A percentile compares a stretch with the other conserved stretches of the same genome.
Conservation (phyloP, 352 stramenopile species). For the Phytopythium montanum region DNA sequence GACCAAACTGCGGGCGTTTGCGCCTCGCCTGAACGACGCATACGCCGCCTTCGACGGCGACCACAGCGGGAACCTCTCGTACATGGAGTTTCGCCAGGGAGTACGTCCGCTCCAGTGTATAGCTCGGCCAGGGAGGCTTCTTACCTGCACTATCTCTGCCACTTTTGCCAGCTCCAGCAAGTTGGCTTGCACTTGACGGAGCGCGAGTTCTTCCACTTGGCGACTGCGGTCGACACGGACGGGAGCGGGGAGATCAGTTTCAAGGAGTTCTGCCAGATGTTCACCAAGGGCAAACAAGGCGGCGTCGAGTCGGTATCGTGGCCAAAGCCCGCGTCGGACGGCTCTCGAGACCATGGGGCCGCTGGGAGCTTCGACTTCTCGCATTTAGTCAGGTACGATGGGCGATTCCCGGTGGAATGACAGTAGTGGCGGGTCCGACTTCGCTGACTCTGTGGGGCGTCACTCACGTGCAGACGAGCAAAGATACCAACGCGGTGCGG, state of each 20-base stretch:
- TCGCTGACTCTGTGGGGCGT: neutral
- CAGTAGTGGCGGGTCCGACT: neutral
- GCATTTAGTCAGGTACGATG: constrained; percentile 31
- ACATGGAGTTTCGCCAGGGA: constrained; percentile 40
- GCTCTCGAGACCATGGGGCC: constrained; percentile 4
- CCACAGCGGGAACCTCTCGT: constrained; percentile 49
- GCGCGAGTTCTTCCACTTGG: constrained; percentile 42
- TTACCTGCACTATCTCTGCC: constrained; percentile 2
- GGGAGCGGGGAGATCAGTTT: constrained; percentile 57
- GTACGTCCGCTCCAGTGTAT: constrained; percentile 11
- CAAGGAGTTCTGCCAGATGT: constrained; percentile 47
- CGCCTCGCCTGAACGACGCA: constrained; percentile 38
- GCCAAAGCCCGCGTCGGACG: neutral
- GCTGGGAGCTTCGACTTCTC: constrained; percentile 36
- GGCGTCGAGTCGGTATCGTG: neutral
- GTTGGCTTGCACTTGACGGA: constrained; percentile 47
- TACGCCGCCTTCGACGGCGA: constrained; percentile 54
- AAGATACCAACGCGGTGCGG: constrained; percentile 41
- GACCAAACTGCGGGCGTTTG: constrained; percentile 37
- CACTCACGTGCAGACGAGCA: constrained; percentile 15
- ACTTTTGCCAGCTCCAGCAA: constrained; percentile 35
- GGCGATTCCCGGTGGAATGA: neutral
- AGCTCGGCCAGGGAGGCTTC: neutral
- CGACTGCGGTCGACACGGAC: constrained; percentile 32
- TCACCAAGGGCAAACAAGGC: constrained; percentile 7